A percentile compares a stretch with the other conserved stretches of the same genome.
phyloP scores from a whole-genome alignment of 164 flowering plant species.

The Santalum album region DNA sequence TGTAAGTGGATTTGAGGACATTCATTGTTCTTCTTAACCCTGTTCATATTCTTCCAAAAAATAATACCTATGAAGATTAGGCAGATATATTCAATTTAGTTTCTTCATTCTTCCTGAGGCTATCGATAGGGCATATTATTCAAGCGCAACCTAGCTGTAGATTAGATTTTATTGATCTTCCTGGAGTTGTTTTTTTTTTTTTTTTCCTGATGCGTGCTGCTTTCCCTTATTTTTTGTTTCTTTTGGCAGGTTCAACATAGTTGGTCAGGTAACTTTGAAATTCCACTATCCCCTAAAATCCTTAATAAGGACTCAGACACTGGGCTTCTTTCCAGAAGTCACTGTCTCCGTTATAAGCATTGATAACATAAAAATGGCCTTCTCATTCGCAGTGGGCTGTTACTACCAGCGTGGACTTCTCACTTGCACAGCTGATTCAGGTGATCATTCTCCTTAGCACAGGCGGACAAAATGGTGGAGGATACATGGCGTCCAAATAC shows the following conservation, averaged over 20 bases:
- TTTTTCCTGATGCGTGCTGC: not conserved
- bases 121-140: not conserved
- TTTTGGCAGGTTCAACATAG: constrained; percentile 91
- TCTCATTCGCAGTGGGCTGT: constrained; percentile 88
- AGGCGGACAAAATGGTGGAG: constrained; percentile 89
- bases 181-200: not conserved
- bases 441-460: constrained; percentile 90
- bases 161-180: not conserved
- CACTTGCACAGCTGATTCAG: constrained; percentile 83
- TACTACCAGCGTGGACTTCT: constrained; percentile 87
- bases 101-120: not conserved
- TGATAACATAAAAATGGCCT: constrained; percentile 6
- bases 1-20: no score
- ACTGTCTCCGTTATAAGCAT: constrained; percentile 2
- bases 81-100: not conserved
- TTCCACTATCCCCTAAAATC: not conserved
- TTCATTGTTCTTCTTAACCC: no score
- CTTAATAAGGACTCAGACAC: constrained; percentile 4
- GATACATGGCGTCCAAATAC: constrained; percentile 75
- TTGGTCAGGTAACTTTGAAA: constrained; percentile 77
- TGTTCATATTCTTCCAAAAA: no score
- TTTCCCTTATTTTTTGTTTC: not conserved
- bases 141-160: no score
- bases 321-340: constrained; percentile 3
- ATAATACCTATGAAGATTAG: no score